phyloP scores from a whole-genome alignment of 2,329 filamentous ascomycete genomes.

The Trichoderma sp. region DNA sequence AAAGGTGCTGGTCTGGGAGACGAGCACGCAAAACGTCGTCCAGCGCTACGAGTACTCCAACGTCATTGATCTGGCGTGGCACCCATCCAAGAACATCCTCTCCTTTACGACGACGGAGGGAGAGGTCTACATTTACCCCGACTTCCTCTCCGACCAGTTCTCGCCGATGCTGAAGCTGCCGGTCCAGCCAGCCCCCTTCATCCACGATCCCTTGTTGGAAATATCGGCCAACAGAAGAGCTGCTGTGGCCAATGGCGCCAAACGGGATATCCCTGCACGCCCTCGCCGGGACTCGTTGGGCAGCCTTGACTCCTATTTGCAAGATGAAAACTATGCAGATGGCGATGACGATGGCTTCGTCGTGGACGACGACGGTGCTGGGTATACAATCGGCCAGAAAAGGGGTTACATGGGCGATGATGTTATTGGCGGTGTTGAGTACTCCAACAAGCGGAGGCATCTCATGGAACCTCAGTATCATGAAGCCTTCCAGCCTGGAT shows the following conservation, averaged over 20 bases:
- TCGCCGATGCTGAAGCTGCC: slow-evolving; percentile 58
- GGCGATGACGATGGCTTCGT: slow-evolving; percentile 76
- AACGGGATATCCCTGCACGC: slow-evolving; percentile 51
- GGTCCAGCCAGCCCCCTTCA: slow-evolving; percentile 78
- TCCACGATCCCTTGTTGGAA: slow-evolving; percentile 76
- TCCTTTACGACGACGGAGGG: slow-evolving; percentile 93
- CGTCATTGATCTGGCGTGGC: slow-evolving; percentile 86
- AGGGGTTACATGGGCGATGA: slow-evolving; percentile 58
- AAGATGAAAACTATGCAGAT: slow-evolving; percentile 52
- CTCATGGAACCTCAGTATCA: slow-evolving; percentile 68
- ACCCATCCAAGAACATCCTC: slow-evolving; percentile 82
- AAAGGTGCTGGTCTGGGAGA: slow-evolving; percentile 83
- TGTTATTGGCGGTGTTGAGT: slow-evolving; percentile 48
- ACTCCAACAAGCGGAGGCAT: slow-evolving; percentile 53
- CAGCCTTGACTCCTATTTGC: slow-evolving; percentile 81
- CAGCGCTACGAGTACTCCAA: slow-evolving; percentile 78
- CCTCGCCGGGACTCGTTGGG: slow-evolving; percentile 67
- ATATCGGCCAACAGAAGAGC: slow-evolving; percentile 66
- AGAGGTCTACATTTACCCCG: slow-evolving; percentile 86
- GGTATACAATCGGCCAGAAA: slow-evolving; percentile 68
- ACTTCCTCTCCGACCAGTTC: slow-evolving; percentile 65
- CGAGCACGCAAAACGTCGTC: slow-evolving; percentile 80
- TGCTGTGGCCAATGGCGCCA: slow-evolving; percentile 54
- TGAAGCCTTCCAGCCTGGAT: slow-evolving; percentile 86
- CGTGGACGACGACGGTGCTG: slow-evolving; percentile 91